Conservation (phyloP, 2,329 filamentous ascomycete genomes). For the Ampelomyces quisqualis region DNA sequence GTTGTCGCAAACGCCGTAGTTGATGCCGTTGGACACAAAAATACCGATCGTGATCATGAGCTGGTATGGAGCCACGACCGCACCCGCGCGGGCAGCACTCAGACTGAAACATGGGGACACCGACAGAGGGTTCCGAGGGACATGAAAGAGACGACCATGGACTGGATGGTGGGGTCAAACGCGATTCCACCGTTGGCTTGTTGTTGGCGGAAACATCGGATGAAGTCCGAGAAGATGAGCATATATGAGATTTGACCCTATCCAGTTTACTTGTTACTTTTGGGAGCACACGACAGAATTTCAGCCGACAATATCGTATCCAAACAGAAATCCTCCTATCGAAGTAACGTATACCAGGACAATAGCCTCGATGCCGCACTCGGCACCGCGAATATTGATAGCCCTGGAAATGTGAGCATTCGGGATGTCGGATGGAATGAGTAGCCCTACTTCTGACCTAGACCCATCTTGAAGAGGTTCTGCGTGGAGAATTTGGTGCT, state of each 20-base stretch:
- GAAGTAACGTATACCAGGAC: constrained; percentile 60
- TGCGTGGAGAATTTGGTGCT: constrained; percentile 4
- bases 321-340: constrained; percentile 64
- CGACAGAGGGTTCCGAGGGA: constrained; percentile 54
- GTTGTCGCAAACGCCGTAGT: constrained; percentile 47
- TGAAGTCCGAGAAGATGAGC: constrained; percentile 53
- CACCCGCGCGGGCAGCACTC: constrained; percentile 63
- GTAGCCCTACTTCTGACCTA: constrained; percentile 22
- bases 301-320: constrained; percentile 58
- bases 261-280: too few relatives aligned
- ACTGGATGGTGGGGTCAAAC: constrained; percentile 48
- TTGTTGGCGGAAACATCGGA: constrained; percentile 56
- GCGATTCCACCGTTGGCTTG: constrained; percentile 44
- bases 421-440: background rate
- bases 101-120: constrained; percentile 67
- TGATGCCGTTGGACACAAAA: constrained; percentile 36
- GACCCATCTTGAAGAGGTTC: constrained; percentile 22
- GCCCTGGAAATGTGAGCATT: constrained; percentile 20
- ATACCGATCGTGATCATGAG: constrained; percentile 51
- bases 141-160: constrained; percentile 44
- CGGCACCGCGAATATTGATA: constrained; percentile 34
- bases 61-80: constrained; percentile 57
- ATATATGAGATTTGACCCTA: constrained; percentile 43
- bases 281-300: too few relatives aligned
- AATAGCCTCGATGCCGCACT: constrained; percentile 41